Conservation (phyloP, 345 rosid species). For the Melaleuca alternifolia region DNA sequence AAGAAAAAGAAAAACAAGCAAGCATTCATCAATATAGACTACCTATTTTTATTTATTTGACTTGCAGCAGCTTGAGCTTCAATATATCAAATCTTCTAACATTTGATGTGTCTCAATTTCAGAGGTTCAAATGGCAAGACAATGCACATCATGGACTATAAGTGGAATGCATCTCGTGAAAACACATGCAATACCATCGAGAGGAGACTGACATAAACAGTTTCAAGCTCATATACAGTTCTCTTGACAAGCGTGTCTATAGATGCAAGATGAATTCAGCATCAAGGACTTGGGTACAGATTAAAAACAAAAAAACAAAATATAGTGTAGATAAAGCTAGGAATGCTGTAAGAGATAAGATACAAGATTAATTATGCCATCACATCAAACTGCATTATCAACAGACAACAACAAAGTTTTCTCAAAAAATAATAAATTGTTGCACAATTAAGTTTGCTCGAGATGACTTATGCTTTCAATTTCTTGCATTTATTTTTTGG, state of each 20-base stretch:
- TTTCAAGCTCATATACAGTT: background rate
- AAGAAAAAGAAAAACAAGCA: background rate
- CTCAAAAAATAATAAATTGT: background rate
- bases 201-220: background rate
- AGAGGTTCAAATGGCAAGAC: background rate
- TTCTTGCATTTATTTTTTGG: background rate
- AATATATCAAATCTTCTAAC: constrained; percentile 44
- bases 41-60: background rate
- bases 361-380: background rate
- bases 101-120: background rate
- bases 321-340: background rate
- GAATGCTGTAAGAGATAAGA: background rate
- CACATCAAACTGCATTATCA: background rate
- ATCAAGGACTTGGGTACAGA: background rate
- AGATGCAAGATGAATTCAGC: background rate
- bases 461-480: background rate
- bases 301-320: background rate
- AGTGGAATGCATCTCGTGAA: background rate
- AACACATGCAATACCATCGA: background rate
- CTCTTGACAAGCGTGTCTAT: background rate
- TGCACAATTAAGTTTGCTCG: background rate
- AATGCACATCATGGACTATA: background rate
- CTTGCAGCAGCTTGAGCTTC: background rate
- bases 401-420: background rate
- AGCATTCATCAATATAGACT: background rate